Evolutionary conservation across 2,329 filamentous ascomycete genomes (phyloP), one percentile per base, ranked within the genome.

Genomic region (Truncatella angustata): DNA sequence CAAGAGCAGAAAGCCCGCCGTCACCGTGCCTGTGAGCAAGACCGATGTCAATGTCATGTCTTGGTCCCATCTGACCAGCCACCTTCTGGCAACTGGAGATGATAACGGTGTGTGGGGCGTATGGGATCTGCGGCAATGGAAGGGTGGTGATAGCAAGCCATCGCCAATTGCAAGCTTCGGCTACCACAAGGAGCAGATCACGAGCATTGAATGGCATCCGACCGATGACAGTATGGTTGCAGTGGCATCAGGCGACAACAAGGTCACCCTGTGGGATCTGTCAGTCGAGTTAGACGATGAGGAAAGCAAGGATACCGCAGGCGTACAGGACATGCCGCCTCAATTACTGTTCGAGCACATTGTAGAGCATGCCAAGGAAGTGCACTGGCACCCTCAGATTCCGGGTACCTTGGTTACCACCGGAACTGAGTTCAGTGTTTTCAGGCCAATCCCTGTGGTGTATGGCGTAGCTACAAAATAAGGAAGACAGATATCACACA

Each of bases 371-470:
- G 91, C 91, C 52, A 97, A 97, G 81, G 94, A 99, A 73, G 75
- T 92, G 34, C 94, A 99, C 74, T 99, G 94, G 93, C 93, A 97
- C 74, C 89, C 88, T 30, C 94, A 99, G 75, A 96, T 97, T 67
- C 89, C 91, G 1, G 94, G 94, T 26, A 86, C 85, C 30, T 74
- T 97, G 55, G 86, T 97, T 73, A 91, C 91, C 2, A 99, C 94
- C 1, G 94, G 94, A 9, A 88, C 91, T 64, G 86, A 86, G 71
- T 97, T 99, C 72, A 90, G 87, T 65, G 85, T 91, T 45, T 90
- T 92, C 73, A 86, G 88, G 69, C 92, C 89, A 2, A 93, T 93
- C 66, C 91, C 87, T 68, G 88, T 92, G 51, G 66, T 92, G 79
- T 69, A 66, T 24, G 65, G 65, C 16, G 60, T 68, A n/a, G n/a